Evolutionary conservation across 2,329 filamentous ascomycete species (phyloP), one percentile per base, ranked within the genome.

Genomic region (Endothia cerciana): DNA sequence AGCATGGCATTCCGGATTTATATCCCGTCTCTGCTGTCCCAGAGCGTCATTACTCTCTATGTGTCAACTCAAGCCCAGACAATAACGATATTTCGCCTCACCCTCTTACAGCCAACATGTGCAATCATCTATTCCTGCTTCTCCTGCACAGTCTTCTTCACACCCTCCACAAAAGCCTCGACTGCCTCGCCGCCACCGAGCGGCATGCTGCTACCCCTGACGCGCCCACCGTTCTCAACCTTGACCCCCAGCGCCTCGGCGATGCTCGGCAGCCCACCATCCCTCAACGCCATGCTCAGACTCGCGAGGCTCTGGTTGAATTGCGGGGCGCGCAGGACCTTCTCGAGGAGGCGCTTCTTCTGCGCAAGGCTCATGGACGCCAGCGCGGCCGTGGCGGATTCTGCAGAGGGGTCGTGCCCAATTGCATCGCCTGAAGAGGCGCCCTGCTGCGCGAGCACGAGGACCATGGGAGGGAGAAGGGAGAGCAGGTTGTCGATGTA

Each of bases 211-310:
- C 92, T 90, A 64, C 91, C 89, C 68, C 85, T 85, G 73, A 97
- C 85, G 69, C 91, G 91, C 3, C 94, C 94, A n/a, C 91, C 91
- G 74, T 97, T 93, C 73, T 90, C 86, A 25, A 99, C 87, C 71
- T 88, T 87, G 66, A 98, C 86, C 7, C 89, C 87, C 47, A 99
- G 81, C 4, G 94, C 94, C 72, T 97, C 93, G 7, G 93, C 91
- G 69, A 99, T 91, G 72, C 89, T 96, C 4, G 94, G 94, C 65
- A 99, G 79, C 0, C 94, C 95, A 15, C 95, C 95, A 72, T 98
- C 94, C 65, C 93, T 85, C 64, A 99, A 82, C 15, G 95, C 95
- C 77, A 93, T 88, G 0, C 93, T 97, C 71, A 99, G 80, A 74
- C 91, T 95, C 0, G 88, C 87, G 47, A 97, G 79, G 71, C 92